These are phyloP conservation scores for Paragyromitra xinjiangensis DNA, from an alignment of 495 filamentous ascomycete species.

Conservation along the genomic window DNA sequence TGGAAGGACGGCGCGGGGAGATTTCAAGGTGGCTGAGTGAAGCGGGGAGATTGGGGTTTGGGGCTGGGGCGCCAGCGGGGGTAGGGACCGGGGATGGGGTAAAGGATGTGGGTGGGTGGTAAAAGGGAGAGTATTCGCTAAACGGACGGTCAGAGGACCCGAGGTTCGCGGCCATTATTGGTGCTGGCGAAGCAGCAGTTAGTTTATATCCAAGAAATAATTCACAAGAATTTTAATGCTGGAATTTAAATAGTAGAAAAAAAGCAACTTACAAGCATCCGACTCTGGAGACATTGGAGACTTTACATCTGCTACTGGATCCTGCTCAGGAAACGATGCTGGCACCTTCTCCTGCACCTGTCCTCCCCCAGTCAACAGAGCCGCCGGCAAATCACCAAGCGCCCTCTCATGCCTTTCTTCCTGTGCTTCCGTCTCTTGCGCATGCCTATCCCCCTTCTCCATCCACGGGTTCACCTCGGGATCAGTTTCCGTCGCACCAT, in stretches of 20 bases:
- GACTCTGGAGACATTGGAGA: neutral
- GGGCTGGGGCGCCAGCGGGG: neutral
- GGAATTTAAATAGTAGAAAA: neutral
- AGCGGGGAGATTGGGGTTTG: neutral
- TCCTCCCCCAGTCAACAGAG: neutral
- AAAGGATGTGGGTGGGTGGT: slow-evolving; percentile 30
- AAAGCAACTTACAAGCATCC: slow-evolving; percentile 28
- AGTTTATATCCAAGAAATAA: neutral
- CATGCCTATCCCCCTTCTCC: neutral
- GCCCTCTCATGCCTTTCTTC: neutral
- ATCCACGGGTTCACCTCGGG: slow-evolving; percentile 24
- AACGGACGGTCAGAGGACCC: slow-evolving; percentile 43
- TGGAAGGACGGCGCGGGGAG: slow-evolving; percentile 29
- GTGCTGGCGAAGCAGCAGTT: slow-evolving; percentile 24
- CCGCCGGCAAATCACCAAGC: neutral
- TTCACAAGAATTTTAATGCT: neutral
- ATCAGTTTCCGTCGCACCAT: slow-evolving; percentile 11
- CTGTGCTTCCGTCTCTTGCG: neutral
- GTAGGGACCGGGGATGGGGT: slow-evolving; percentile 9
- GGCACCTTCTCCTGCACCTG: neutral
- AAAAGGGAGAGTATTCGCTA: slow-evolving; percentile 53
- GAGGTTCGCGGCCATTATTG: slow-evolving; percentile 45
- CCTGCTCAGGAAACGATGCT: neutral
- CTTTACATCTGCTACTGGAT: slow-evolving; percentile 2
- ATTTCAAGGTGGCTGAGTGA: neutral